These are phyloP conservation scores for Fusarium solani-melongenae DNA, from an alignment of 2,329 filamentous ascomycete genomes.

Conservation along the genomic window DNA sequence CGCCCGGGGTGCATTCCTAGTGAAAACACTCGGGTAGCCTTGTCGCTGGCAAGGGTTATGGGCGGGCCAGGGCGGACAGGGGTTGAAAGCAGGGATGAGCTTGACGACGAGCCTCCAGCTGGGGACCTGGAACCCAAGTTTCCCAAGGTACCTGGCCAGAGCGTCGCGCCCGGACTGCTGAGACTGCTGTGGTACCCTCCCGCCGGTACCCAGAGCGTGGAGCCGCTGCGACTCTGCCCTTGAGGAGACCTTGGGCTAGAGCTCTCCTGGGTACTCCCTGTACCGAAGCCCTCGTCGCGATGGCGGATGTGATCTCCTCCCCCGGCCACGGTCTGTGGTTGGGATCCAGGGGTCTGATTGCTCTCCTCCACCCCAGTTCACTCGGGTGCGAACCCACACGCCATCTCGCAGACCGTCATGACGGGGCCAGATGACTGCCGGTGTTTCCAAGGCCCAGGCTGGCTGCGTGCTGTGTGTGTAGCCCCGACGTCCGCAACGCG, in stretches of 20 bases:
- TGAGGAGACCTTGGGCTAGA: conserved; percentile 23
- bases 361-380: conserved; percentile 42
- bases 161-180: conserved; percentile 12
- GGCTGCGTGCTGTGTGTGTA: conserved; percentile 14
- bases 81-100: conserved; percentile 36
- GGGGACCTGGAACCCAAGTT: conserved; percentile 39
- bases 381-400: conserved; percentile 45
- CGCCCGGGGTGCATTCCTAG: conserved; percentile 37
- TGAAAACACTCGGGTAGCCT: conserved; percentile 42
- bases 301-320: conserved; percentile 37
- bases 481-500: conserved; percentile 25
- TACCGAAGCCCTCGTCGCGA: conserved; percentile 21
- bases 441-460: conserved; percentile 38
- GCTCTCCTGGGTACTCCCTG: conserved; percentile 19
- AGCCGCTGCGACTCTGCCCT: conserved; percentile 29
- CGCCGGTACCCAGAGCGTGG: conserved; percentile 19
- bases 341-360: conserved; percentile 42
- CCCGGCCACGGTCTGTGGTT: conserved; percentile 30
- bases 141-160: conserved; percentile 40
- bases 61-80: conserved; percentile 31
- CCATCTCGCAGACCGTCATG: conserved; percentile 45
- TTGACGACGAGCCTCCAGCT: conserved; percentile 30
- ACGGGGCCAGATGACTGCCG: conserved; percentile 43
- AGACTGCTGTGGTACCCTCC: conserved; percentile 18
- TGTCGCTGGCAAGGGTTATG: conserved; percentile 34